A percentile compares a stretch with the other conserved stretches of the same genome.
These are phyloP conservation scores for Ulmus americana DNA, from an alignment of 331 rosid species.

Conservation along the genomic window DNA sequence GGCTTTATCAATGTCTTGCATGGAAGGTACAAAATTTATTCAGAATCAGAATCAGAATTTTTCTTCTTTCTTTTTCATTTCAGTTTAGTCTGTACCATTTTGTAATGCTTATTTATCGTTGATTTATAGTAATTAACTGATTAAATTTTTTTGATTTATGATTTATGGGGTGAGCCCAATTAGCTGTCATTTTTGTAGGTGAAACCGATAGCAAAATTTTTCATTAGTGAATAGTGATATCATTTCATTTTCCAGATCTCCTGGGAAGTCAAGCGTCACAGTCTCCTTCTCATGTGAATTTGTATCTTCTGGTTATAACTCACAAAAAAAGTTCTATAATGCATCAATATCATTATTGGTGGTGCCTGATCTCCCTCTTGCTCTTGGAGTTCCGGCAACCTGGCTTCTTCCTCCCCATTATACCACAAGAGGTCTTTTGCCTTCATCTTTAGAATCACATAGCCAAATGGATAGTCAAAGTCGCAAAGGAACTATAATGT, in stretches of 20 bases:
- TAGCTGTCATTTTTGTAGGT: neutral
- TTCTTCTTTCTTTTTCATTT: neutral
- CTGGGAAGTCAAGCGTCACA: conserved; percentile 65
- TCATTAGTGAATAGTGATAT: neutral
- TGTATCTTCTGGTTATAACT: conserved; percentile 39
- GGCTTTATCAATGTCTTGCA: conserved; percentile 61
- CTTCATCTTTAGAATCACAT: conserved; percentile 49
- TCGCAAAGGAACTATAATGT: conserved; percentile 55
- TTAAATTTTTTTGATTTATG: neutral
- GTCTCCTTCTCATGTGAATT: conserved; percentile 75
- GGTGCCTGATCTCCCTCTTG: conserved; percentile 78
- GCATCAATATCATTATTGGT: conserved; percentile 67
- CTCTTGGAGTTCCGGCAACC: conserved; percentile 81
- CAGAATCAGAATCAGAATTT: conserved; percentile 1
- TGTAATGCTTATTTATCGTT: no score
- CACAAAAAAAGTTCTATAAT: conserved; percentile 44
- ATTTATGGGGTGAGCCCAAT: neutral
- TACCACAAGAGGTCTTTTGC: conserved; percentile 58
- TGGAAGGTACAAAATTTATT: conserved; percentile 61
- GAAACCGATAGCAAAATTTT: neutral
- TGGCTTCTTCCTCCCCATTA: conserved; percentile 96
- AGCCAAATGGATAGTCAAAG: conserved; percentile 46
- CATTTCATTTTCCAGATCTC: conserved; percentile 47
- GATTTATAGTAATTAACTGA: no score
- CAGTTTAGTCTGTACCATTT: neutral